Conservation (phyloP, 1,284 basidiomycete genomes). For the Ceratobasidium sp. region DNA sequence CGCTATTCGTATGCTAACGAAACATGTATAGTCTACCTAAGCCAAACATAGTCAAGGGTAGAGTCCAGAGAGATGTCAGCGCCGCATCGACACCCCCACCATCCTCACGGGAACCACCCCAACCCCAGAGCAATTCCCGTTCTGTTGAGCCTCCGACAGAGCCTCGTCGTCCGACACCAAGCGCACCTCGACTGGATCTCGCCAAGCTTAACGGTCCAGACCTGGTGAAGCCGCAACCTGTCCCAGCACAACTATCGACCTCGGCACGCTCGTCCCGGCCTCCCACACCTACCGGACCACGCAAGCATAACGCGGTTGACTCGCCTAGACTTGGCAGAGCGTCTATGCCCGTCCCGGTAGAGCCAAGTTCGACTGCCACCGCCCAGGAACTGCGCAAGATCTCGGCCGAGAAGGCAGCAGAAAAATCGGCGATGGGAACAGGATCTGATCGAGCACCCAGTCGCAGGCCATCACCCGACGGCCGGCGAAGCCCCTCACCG, state of each 20-base stretch:
- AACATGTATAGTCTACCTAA: constrained; percentile 35
- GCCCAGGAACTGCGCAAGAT: constrained; percentile 76
- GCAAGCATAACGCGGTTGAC: constrained; percentile 28
- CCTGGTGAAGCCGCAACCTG: constrained; percentile 45
- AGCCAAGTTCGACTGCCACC: constrained; percentile 77
- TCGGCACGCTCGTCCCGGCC: constrained; percentile 34
- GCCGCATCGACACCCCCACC: constrained; percentile 19
- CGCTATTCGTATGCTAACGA: no score
- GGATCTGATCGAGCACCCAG: constrained; percentile 21
- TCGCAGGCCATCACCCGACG: constrained; percentile 56
- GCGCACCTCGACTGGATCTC: constrained; percentile 30
- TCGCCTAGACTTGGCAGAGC: constrained; percentile 27
- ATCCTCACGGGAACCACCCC: constrained; percentile 49
- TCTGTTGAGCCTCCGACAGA: constrained; percentile 40
- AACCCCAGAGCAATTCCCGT: constrained; percentile 51
- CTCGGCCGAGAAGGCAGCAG: constrained; percentile 28
- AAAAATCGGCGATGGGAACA: constrained; percentile 23
- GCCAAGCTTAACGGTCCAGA: constrained; percentile 28
- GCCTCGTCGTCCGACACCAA: constrained; percentile 32
- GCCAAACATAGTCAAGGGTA: constrained; percentile 25
- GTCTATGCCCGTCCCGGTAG: constrained; percentile 76
- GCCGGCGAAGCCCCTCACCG: constrained; percentile 67
- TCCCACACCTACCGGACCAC: constrained; percentile 31
- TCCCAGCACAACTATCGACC: constrained; percentile 41
- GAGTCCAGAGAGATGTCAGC: constrained; percentile 23